Percentiles rank a stretch among this genome's conserved stretches.
Evolutionary conservation across 805 yeast species (phyloP).

Genomic region (Dipodascopsis uninucleata): DNA sequence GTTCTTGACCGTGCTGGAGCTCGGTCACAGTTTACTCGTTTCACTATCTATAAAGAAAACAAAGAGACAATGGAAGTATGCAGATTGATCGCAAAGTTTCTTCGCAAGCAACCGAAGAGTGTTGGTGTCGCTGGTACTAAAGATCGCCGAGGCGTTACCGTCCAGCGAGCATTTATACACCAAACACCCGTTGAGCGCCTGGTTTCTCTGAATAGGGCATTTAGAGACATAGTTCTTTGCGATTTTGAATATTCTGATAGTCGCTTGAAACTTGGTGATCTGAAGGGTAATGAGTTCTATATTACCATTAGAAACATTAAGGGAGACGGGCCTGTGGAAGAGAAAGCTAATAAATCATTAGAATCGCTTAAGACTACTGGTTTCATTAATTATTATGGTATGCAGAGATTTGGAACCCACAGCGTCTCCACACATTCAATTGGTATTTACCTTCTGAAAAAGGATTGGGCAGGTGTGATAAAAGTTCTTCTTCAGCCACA

Average conservation of each 20-base stretch:
- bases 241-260: slow-evolving; percentile 64
- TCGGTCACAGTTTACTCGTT: slow-evolving; percentile 62
- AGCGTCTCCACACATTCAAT: slow-evolving; percentile 85
- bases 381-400: slow-evolving; percentile 92
- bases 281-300: slow-evolving; percentile 82
- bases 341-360: slow-evolving; percentile 51
- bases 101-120: slow-evolving; percentile 66
- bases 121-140: slow-evolving; percentile 92
- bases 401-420: slow-evolving; percentile 97
- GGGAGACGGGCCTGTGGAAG: slow-evolving; percentile 37
- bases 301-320: slow-evolving; percentile 75
- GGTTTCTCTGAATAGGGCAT: slow-evolving; percentile 66
- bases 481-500: slow-evolving; percentile 81
- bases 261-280: slow-evolving; percentile 71
- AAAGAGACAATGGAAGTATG: slow-evolving; percentile 98
- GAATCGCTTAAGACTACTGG: slow-evolving; percentile 62
- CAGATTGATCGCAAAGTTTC: slow-evolving; percentile 61
- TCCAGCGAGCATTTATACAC: slow-evolving; percentile 70
- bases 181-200: slow-evolving; percentile 71
- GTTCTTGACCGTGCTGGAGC: slow-evolving; percentile 47
- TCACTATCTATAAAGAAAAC: slow-evolving; percentile 85
- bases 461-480: slow-evolving; percentile 76
- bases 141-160: slow-evolving; percentile 93
- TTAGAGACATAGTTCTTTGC: slow-evolving; percentile 77
- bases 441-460: slow-evolving; percentile 67